A percentile compares a stretch with the other conserved stretches of the same genome.
Conservation (phyloP, 176 grass and related monocot species). For the Bothriochloa decipiens region DNA sequence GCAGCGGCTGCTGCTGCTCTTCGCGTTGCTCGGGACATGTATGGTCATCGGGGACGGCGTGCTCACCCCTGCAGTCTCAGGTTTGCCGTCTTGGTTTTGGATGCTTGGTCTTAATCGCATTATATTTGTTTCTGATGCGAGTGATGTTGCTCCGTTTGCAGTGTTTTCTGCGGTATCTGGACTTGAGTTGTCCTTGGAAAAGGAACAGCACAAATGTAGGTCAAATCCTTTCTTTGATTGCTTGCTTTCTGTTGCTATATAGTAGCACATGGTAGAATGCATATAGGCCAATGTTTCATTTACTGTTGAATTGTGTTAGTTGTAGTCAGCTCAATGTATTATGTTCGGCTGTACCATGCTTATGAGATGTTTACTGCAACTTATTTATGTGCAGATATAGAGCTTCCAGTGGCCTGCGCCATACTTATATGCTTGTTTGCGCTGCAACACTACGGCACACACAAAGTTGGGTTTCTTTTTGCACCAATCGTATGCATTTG, state of each 20-base stretch:
- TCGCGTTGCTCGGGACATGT: slow-evolving; percentile 90
- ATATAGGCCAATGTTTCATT: slow-evolving; percentile 6
- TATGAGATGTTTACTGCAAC: slow-evolving; percentile 16
- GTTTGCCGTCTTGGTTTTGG: not conserved
- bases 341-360: slow-evolving; percentile 24
- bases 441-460: slow-evolving; percentile 94
- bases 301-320: slow-evolving; percentile 12
- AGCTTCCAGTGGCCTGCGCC: slow-evolving; percentile 79
- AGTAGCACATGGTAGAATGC: not conserved
- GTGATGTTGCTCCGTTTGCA: slow-evolving; percentile 38
- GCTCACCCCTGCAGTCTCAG: slow-evolving; percentile 88
- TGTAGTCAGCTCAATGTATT: not conserved
- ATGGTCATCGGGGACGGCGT: slow-evolving; percentile 99
- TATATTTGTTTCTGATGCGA: not conserved
- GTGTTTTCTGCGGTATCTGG: slow-evolving; percentile 96
- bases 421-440: slow-evolving; percentile 91
- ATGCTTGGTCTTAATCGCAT: slow-evolving; percentile 4
- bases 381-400: slow-evolving; percentile 70
- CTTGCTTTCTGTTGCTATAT: not conserved
- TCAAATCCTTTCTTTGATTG: slow-evolving; percentile 18
- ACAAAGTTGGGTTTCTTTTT: slow-evolving; percentile 86
- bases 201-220: slow-evolving; percentile 94
- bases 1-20: slow-evolving; percentile 73
- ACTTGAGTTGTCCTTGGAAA: slow-evolving; percentile 77
- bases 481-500: slow-evolving; percentile 80